Base-by-base conservation (phyloP, 1,139 yeast genomes). In the Pichia sp. region DNA sequence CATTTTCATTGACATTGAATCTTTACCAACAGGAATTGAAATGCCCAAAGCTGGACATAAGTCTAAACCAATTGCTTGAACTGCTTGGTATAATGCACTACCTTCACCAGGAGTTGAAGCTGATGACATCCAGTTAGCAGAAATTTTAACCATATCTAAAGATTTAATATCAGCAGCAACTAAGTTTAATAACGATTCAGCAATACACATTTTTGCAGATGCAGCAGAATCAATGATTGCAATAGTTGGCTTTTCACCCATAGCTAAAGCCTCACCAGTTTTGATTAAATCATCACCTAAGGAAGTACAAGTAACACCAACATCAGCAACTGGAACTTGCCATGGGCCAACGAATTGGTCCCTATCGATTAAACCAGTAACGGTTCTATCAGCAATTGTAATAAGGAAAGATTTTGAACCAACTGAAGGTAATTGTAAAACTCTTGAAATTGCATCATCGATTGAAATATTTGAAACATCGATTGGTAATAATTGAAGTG, bases 291-390 rank as follows among this genome's bases (percentile, higher is more conserved):
- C 74, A 51, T 83, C 86, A 62, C 96, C 97, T 51, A 89, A 77
- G 3, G 97, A 87, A 0, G 98, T 85, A 55, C 88, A 85, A 22
- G 99, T 91, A 52, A 93, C 97, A 70, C 96, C 99, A 53, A 90
- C 97, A 69, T 95, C 98, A n/a, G 99, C 95, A 28, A 95, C 99
- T 45, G 99, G 99, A 7, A 87, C 91, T 76, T 95, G 99, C 98
- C 99, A 95, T 65, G 99, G 99, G 45, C 99, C 99, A 56, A 95
- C 98, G 86, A 91, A 86, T 74, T 95, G 99, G 68, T 95, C 99
- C 68, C 99, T 84, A 65, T 95, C 98, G 57, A 93, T 87, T 62
- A 95, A 79, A 47, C 99, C 99, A 43, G 98, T 93, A 56, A 95
- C 95, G 33, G 95, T 80, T 73, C 99, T 84, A 69, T 95, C 99